Evolutionary conservation across 768 basidiomycete species (phyloP).

Genomic region (Tulasnella sp.): DNA sequence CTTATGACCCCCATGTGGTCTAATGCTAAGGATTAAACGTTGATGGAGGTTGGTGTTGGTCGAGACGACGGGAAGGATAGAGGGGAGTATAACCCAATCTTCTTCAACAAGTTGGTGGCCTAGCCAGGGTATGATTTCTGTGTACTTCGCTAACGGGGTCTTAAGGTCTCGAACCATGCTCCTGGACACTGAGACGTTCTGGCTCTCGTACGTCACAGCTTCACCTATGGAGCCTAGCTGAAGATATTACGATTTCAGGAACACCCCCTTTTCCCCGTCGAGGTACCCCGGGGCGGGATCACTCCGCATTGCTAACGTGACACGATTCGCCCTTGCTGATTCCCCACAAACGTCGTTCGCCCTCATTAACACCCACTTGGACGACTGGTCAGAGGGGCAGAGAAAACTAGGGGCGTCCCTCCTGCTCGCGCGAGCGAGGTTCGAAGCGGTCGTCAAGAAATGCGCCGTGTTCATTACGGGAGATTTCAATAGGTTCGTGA

Average conservation of each 20-base stretch:
- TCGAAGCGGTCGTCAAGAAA: slow-evolving; percentile 33
- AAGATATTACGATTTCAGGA: slow-evolving; percentile 22
- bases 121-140: background rate
- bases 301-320: slow-evolving; percentile 37
- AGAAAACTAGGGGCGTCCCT: slow-evolving; percentile 41
- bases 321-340: slow-evolving; percentile 26
- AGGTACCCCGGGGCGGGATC: slow-evolving; percentile 41
- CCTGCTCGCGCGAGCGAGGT: slow-evolving; percentile 37
- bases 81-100: slow-evolving; percentile 53
- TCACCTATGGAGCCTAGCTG: background rate
- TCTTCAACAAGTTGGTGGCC: slow-evolving; percentile 36
- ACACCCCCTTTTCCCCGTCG: slow-evolving; percentile 38
- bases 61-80: slow-evolving; percentile 43
- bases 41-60: slow-evolving; percentile 42
- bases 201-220: slow-evolving; percentile 37
- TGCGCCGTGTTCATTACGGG: slow-evolving; percentile 37
- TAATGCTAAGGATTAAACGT: background rate
- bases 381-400: slow-evolving; percentile 42
- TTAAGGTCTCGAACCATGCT: slow-evolving; percentile 1
- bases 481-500: slow-evolving; percentile 44
- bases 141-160: background rate
- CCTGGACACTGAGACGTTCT: slow-evolving; percentile 35
- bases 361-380: slow-evolving; percentile 43
- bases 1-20: background rate
- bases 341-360: slow-evolving; percentile 25